Percentiles rank a stretch among this genome's conserved stretches.
phyloP scores from a whole-genome alignment of 2,329 filamentous ascomycete species.

The Neonectria punicea region DNA sequence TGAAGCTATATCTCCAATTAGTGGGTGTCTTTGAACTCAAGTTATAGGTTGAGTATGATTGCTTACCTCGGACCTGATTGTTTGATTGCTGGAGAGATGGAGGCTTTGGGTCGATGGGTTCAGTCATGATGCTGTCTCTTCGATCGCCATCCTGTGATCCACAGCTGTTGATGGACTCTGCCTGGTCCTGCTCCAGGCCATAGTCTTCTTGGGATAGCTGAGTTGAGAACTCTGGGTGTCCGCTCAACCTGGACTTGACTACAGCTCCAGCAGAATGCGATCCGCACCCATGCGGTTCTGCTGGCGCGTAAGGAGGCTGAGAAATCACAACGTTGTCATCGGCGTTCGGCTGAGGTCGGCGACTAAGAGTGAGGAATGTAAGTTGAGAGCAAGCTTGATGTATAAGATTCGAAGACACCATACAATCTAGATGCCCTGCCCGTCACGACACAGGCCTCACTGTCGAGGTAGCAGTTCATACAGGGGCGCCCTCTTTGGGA shows the following conservation, averaged over 20 bases:
- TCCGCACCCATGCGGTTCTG: slow-evolving; percentile 9
- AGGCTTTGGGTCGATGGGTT: not conserved
- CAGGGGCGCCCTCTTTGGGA: slow-evolving; percentile 60
- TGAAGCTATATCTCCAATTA: slow-evolving; percentile 9
- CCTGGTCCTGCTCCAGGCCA: not conserved
- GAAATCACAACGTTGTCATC: slow-evolving; percentile 8
- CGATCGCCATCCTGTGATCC: slow-evolving; percentile 1
- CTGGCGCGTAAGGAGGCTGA: slow-evolving; percentile 20
- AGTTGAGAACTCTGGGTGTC: slow-evolving; percentile 2
- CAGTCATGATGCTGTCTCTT: slow-evolving; percentile 20
- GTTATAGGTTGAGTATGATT: too few species aligned
- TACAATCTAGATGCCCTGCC: slow-evolving; percentile 44
- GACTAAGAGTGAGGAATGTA: not conserved
- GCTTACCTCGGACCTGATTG: slow-evolving; percentile 13
- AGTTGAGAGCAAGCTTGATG: not conserved
- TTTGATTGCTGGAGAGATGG: not conserved
- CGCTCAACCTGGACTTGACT: slow-evolving; percentile 24
- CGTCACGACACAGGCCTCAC: slow-evolving; percentile 55
- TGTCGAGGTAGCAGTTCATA: slow-evolving; percentile 64
- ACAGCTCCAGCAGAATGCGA: slow-evolving; percentile 26
- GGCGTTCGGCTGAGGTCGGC: slow-evolving; percentile 20
- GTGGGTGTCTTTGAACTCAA: not conserved
- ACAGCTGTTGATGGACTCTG: not conserved
- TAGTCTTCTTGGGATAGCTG: not conserved
- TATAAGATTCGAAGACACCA: not conserved